Conservation (phyloP, 768 basidiomycete species). For the Pholiota molesta region DNA sequence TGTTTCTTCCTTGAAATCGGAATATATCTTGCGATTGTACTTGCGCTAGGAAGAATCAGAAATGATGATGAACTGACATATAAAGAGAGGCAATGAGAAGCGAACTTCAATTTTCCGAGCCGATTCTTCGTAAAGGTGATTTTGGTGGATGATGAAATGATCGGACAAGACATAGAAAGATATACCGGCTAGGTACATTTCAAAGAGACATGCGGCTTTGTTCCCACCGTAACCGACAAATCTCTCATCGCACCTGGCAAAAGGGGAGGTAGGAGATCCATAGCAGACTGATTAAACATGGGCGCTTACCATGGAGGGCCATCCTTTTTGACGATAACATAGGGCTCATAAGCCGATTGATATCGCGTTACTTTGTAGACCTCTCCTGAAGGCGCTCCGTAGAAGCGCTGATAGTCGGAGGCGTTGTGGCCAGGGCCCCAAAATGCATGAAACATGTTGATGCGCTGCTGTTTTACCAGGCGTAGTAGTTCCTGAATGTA, state of each 20-base stretch:
- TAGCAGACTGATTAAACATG: constrained; percentile 2
- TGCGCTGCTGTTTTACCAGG: constrained; percentile 55
- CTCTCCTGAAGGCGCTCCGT: constrained; percentile 59
- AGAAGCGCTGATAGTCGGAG: constrained; percentile 76
- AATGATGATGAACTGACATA: not conserved
- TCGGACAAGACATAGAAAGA: constrained; percentile 84
- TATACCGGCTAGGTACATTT: constrained; percentile 87
- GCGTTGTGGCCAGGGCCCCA: constrained; percentile 84
- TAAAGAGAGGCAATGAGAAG: not conserved
- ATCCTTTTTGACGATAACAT: constrained; percentile 79
- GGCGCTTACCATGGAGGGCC: constrained; percentile 68
- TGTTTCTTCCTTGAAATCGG: constrained; percentile 77
- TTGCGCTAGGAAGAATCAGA: constrained; percentile 49
- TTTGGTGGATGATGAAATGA: constrained; percentile 90
- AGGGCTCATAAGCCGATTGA: constrained; percentile 87
- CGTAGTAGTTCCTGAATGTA: constrained; percentile 51
- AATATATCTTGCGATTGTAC: constrained; percentile 75
- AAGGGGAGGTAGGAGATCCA: constrained; percentile 4
- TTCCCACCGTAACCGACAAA: constrained; percentile 92
- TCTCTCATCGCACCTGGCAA: constrained; percentile 82
- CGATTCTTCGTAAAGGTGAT: constrained; percentile 78
- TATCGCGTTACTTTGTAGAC: constrained; percentile 79
- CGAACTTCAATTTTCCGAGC: constrained; percentile 70
- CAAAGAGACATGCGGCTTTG: constrained; percentile 91
- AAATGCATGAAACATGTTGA: constrained; percentile 77